Percentiles rank a stretch among this genome's conserved stretches.
These are phyloP conservation scores for Verticillium nonalfalfae DNA, from an alignment of 2,329 filamentous ascomycete species.

Conservation along the genomic window DNA sequence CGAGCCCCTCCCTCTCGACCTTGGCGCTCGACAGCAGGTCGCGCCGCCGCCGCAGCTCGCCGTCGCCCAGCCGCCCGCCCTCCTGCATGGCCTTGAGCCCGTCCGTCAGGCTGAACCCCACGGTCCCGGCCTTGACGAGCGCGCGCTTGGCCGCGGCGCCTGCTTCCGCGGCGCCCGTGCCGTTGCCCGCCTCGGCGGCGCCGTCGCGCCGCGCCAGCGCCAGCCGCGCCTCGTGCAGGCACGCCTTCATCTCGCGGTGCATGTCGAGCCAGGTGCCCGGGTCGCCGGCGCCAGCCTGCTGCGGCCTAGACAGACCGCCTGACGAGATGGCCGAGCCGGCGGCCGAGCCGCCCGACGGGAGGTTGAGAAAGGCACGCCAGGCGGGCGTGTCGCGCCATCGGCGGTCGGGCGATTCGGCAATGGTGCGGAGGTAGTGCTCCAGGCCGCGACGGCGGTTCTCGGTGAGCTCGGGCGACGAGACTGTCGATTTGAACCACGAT, in stretches of 20 bases:
- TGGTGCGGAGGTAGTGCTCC: conserved; percentile 65
- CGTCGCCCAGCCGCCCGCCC: conserved; percentile 56
- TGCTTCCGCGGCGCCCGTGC: conserved; percentile 48
- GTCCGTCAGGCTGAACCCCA: conserved; percentile 59
- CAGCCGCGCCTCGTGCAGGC: conserved; percentile 60
- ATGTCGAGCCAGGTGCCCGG: conserved; percentile 71
- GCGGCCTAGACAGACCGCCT: conserved; percentile 26
- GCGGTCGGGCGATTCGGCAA: conserved; percentile 67
- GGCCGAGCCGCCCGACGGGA: conserved; percentile 48
- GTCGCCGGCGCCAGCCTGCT: conserved; percentile 34
- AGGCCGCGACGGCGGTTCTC: conserved; percentile 63
- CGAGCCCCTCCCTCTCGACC: conserved; percentile 70
- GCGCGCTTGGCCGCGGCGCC: conserved; percentile 69
- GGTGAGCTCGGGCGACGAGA: conserved; percentile 62
- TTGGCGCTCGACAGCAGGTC: conserved; percentile 64
- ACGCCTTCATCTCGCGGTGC: conserved; percentile 65
- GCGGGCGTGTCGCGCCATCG: conserved; percentile 68
- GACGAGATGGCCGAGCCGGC: conserved; percentile 42
- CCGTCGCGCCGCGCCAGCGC: conserved; percentile 63
- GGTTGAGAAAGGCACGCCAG: conserved; percentile 68
- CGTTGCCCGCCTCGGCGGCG: conserved; percentile 30
- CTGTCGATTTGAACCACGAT: conserved; percentile 70
- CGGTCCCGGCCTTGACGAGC: conserved; percentile 60
- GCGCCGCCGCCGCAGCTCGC: conserved; percentile 64
- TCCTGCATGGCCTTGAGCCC: conserved; percentile 56